A percentile compares a stretch with the other conserved stretches of the same genome.
These are phyloP conservation scores for Crithidia expoeki DNA, from an alignment of 208 protist genomes.

Conservation along the genomic window DNA sequence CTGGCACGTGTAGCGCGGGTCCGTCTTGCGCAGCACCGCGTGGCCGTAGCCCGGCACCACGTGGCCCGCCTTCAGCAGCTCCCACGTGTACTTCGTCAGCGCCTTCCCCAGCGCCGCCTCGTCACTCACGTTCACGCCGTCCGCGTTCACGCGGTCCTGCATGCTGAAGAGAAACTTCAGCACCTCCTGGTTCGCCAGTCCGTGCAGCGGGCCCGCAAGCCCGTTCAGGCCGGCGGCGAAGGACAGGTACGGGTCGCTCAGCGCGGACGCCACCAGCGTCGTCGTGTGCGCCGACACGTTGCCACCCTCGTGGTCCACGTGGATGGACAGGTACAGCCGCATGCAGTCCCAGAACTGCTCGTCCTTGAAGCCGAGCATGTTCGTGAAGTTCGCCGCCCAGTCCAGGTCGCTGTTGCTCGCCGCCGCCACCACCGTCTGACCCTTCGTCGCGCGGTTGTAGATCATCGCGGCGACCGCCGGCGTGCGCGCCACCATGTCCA, in stretches of 20 bases:
- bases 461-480: conserved; percentile 92
- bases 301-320: conserved; percentile 96
- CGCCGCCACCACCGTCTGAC: conserved; percentile 49
- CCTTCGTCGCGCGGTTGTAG: conserved; percentile 85
- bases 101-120: conserved; percentile 64
- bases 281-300: conserved; percentile 98
- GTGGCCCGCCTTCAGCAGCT: conserved; percentile 88
- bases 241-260: conserved; percentile 98
- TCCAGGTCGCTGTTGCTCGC: conserved; percentile 78
- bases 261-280: conserved; percentile 95
- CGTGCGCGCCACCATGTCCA: conserved; percentile 92
- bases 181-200: conserved; percentile 98
- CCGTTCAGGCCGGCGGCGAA: conserved; percentile 94
- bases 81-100: conserved; percentile 91
- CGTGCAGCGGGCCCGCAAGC: conserved; percentile 97
- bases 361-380: conserved; percentile 94
- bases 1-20: conserved; percentile 98
- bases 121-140: conserved; percentile 51
- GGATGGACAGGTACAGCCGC: conserved; percentile 97
- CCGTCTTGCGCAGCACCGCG: conserved; percentile 98
- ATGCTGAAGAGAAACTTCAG: conserved; percentile 84
- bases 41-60: conserved; percentile 97
- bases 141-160: conserved; percentile 59
- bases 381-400: conserved; percentile 95
- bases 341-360: conserved; percentile 96